Conservation (phyloP, 1,284 basidiomycete genomes). For the Cutaneotrichosporon mucoides region DNA sequence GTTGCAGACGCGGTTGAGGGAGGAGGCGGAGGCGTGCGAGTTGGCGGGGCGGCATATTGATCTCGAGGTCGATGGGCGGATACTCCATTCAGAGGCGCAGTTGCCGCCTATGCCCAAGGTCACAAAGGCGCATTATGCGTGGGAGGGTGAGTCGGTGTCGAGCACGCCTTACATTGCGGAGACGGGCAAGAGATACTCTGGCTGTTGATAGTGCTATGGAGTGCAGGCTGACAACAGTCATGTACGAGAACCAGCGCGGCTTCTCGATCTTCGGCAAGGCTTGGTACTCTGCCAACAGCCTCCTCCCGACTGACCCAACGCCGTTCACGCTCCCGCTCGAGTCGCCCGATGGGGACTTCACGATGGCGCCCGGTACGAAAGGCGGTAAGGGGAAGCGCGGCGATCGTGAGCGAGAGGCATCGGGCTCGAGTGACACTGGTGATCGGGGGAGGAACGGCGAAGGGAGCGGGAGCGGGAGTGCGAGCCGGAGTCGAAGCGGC, state of each 20-base stretch:
- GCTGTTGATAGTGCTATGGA: no score
- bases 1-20: not conserved
- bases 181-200: no score
- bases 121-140: slow-evolving; percentile 53
- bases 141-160: slow-evolving; percentile 59
- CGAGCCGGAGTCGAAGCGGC: no score
- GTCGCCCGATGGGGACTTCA: slow-evolving; percentile 5
- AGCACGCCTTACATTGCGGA: no score
- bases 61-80: slow-evolving; percentile 3
- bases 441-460: no score
- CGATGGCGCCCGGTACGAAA: not conserved
- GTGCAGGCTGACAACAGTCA: slow-evolving; percentile 26
- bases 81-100: slow-evolving; percentile 7
- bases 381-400: no score
- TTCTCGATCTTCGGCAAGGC: slow-evolving; percentile 44
- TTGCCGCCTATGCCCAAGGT: not conserved
- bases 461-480: no score
- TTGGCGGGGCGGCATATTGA: slow-evolving; percentile 3
- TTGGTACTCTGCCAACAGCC: slow-evolving; percentile 40
- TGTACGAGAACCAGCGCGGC: slow-evolving; percentile 50
- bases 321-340: slow-evolving; percentile 37
- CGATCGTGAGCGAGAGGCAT: no score
- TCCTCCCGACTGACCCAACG: slow-evolving; percentile 47
- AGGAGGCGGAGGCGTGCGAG: not conserved
- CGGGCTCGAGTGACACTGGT: no score